Percentiles rank a stretch among this genome's conserved stretches.
Evolutionary conservation across 768 basidiomycete species (phyloP).

Genomic region (Leccinum variicolor): DNA sequence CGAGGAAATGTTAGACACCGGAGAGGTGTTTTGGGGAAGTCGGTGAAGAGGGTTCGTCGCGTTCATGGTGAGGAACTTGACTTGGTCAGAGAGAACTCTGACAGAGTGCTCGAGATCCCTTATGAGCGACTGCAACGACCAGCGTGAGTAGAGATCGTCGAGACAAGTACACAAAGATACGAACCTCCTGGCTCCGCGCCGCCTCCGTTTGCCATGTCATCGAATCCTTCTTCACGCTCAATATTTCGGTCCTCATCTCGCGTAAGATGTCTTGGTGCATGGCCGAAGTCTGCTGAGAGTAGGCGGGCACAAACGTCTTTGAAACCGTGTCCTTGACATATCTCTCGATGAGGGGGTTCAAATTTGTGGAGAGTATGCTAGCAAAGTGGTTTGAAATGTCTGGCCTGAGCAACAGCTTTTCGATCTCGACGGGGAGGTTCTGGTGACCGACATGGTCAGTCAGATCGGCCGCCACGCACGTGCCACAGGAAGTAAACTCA

Average conservation of each 20-base stretch:
- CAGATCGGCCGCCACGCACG: background rate
- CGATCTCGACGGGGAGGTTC: conserved; percentile 77
- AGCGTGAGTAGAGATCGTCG: conserved; percentile 6
- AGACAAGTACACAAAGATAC: background rate
- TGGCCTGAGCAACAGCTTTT: conserved; percentile 70
- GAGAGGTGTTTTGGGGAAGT: conserved; percentile 31
- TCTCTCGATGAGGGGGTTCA: conserved; percentile 75
- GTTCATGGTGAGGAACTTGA: conserved; percentile 73
- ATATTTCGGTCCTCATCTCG: conserved; percentile 72
- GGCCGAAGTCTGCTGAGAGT: conserved; percentile 65
- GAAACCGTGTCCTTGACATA: conserved; percentile 78
- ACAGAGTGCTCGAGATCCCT: conserved; percentile 81
- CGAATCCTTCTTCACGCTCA: conserved; percentile 75
- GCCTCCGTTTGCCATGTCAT: conserved; percentile 80
- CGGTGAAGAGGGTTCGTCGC: conserved; percentile 36
- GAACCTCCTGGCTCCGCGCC: conserved; percentile 74
- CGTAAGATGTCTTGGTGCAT: conserved; percentile 80
- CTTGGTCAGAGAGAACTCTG: conserved; percentile 71
- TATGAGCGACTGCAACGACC: conserved; percentile 53
- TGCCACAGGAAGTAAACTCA: conserved; percentile 24
- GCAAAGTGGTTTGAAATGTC: conserved; percentile 78
- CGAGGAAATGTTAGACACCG: conserved; percentile 35
- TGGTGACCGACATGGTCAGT: conserved; percentile 27
- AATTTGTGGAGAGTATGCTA: conserved; percentile 62
- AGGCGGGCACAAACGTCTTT: conserved; percentile 72